phyloP scores from a whole-genome alignment of 2,329 filamentous ascomycete species.

The Stagonosporopsis chrysanthemi region DNA sequence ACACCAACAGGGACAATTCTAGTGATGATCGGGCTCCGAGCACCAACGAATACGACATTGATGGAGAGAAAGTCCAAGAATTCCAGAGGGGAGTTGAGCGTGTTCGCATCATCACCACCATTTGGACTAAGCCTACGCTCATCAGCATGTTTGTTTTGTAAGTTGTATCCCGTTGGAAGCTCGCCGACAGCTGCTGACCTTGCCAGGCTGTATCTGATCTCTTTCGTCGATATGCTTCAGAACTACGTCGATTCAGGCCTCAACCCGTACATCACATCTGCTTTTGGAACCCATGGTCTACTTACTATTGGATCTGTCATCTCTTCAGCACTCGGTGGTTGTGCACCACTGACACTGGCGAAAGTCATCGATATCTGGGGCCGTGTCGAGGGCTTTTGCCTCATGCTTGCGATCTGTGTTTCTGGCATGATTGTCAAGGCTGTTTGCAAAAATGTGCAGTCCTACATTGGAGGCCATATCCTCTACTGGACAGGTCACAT shows the following conservation, averaged over 20 bases:
- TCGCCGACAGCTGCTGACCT: background rate
- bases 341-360: constrained; percentile 48
- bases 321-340: constrained; percentile 47
- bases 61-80: constrained; percentile 32
- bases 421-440: constrained; percentile 70
- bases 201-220: constrained; percentile 55
- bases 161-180: constrained; percentile 7
- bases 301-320: constrained; percentile 48
- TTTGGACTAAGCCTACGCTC: constrained; percentile 51
- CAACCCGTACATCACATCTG: constrained; percentile 51
- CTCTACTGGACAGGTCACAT: constrained; percentile 70
- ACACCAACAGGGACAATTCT: constrained; percentile 15
- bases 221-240: constrained; percentile 59
- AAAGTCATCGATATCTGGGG: constrained; percentile 54
- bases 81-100: constrained; percentile 51
- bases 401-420: constrained; percentile 45
- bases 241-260: constrained; percentile 52
- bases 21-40: constrained; percentile 21
- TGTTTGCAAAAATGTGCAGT: constrained; percentile 64
- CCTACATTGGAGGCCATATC: constrained; percentile 70
- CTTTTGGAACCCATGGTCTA: constrained; percentile 45
- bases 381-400: constrained; percentile 49
- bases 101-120: constrained; percentile 51
- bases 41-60: constrained; percentile 21
- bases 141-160: constrained; percentile 51